phyloP scores from a whole-genome alignment of 1,284 basidiomycete genomes.

The Apiotrichum mycotoxinovorans region DNA sequence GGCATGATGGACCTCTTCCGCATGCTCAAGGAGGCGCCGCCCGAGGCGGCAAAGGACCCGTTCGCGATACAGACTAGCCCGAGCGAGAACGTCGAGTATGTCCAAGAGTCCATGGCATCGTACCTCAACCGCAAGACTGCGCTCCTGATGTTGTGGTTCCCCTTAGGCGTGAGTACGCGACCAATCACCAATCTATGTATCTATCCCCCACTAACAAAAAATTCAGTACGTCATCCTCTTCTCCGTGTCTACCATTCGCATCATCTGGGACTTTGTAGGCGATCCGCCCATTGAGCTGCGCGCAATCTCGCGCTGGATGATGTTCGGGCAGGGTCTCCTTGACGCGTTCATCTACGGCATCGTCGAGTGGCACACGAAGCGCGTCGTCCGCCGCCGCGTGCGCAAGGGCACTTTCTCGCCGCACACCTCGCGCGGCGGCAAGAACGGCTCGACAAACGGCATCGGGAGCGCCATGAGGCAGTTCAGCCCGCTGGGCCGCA shows the following conservation, averaged over 20 bases:
- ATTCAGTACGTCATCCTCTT: conserved; percentile 45
- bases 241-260: conserved; percentile 47
- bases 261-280: conserved; percentile 48
- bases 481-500: background rate
- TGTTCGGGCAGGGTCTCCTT: conserved; percentile 48
- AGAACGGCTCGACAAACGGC: background rate
- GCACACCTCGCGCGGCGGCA: background rate
- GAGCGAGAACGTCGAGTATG: conserved; percentile 37
- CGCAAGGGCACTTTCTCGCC: conserved; percentile 35
- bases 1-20: conserved; percentile 39
- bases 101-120: conserved; percentile 46
- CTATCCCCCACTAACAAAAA: background rate
- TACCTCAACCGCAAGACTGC: conserved; percentile 51
- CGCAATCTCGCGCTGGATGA: conserved; percentile 49
- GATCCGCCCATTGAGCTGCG: conserved; percentile 36
- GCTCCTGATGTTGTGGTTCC: conserved; percentile 50
- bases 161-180: conserved; percentile 42
- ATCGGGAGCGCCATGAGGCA: background rate
- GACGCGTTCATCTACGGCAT: conserved; percentile 50
- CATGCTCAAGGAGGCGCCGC: conserved; percentile 32
- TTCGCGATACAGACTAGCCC: conserved; percentile 22
- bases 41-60: conserved; percentile 17
- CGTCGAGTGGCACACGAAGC: conserved; percentile 49
- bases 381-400: conserved; percentile 37
- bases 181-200: too few species aligned